phyloP scores from a whole-genome alignment of 2,329 filamentous ascomycete species.

The Fusarium tjaetaba region DNA sequence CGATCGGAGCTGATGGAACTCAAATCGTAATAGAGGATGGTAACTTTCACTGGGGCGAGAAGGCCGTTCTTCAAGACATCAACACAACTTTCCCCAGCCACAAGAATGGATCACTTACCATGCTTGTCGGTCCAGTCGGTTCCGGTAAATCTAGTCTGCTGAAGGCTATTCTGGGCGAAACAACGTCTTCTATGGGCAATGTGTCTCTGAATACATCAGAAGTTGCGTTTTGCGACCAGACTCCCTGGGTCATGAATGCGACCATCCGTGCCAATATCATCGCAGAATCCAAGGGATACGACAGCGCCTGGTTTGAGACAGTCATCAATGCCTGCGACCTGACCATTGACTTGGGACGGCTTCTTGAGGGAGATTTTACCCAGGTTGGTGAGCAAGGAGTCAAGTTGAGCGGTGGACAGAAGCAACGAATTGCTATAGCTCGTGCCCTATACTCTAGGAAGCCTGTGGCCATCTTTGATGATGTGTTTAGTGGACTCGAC shows the following conservation, averaged over 20 bases:
- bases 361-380: conserved; percentile 41
- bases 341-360: conserved; percentile 39
- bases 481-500: conserved; percentile 54
- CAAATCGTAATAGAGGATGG: conserved; percentile 37
- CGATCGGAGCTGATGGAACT: not conserved
- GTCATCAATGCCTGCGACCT: conserved; percentile 51
- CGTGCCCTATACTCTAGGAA: conserved; percentile 48
- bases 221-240: conserved; percentile 47
- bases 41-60: conserved; percentile 44
- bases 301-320: conserved; percentile 45
- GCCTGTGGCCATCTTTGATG: conserved; percentile 50
- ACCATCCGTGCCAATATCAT: conserved; percentile 50
- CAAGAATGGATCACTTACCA: conserved; percentile 41
- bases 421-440: conserved; percentile 48
- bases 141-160: conserved; percentile 48
- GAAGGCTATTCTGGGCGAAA: conserved; percentile 47
- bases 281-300: conserved; percentile 44
- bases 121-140: conserved; percentile 47
- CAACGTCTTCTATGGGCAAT: conserved; percentile 23
- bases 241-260: conserved; percentile 49
- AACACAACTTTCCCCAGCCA: conserved; percentile 33
- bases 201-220: conserved; percentile 38
- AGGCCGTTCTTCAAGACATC: conserved; percentile 38
- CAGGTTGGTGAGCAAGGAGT: conserved; percentile 47
- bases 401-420: conserved; percentile 50